phyloP scores from a whole-genome alignment of 352 stramenopile genomes.

The Globisporangium acanthophoron region DNA sequence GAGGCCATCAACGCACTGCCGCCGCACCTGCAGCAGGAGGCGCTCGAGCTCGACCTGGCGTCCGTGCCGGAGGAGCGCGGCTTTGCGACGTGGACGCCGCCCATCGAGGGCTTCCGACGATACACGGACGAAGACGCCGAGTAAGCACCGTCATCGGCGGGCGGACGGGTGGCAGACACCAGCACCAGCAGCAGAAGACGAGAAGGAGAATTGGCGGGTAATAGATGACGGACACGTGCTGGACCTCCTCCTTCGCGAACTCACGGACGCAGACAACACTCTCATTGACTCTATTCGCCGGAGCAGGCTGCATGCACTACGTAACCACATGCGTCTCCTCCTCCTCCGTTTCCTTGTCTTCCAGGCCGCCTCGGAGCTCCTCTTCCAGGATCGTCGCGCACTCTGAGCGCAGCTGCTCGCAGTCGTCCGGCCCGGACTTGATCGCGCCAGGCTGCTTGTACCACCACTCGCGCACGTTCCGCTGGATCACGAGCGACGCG shows the following conservation, averaged over 20 bases:
- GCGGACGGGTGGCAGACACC: constrained; percentile 7
- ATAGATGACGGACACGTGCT: constrained; percentile 3
- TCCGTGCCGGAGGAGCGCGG: constrained; percentile 56
- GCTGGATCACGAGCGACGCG: constrained; percentile 79
- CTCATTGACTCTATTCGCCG: background rate
- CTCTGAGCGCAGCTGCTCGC: background rate
- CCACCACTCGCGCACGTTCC: constrained; percentile 83
- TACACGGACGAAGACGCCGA: constrained; percentile 63
- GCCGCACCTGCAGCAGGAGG: constrained; percentile 70
- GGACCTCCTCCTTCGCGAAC: background rate
- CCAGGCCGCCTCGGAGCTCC: background rate
- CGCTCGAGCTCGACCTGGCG: constrained; percentile 60
- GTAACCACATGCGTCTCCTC: background rate
- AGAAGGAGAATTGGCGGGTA: constrained; percentile 9
- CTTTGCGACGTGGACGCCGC: constrained; percentile 85
- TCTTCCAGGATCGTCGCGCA: background rate
- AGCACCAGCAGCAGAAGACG: constrained; percentile 5
- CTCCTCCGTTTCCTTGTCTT: background rate
- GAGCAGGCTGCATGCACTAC: background rate
- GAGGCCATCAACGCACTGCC: constrained; percentile 86
- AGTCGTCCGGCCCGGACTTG: background rate
- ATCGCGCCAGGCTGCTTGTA: constrained; percentile 43
- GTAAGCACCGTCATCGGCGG: constrained; percentile 8
- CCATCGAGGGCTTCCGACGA: constrained; percentile 82
- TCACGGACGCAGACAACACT: no score